phyloP scores from a whole-genome alignment of 352 stramenopile genomes.

The Aphanomyces cochlioides region DNA sequence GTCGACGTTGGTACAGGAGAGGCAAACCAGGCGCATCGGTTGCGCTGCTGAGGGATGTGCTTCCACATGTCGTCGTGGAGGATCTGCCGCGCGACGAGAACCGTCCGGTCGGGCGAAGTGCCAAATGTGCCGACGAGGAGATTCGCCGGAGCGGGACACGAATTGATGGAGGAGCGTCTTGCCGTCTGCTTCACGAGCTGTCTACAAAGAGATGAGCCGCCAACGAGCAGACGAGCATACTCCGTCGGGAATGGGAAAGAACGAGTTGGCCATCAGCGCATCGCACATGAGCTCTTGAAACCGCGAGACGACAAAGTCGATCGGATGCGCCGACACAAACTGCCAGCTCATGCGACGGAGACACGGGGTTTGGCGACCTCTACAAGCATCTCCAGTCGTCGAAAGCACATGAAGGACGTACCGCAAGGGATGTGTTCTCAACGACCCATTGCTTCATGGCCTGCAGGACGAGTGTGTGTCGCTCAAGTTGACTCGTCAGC shows the following conservation, averaged over 20 bases:
- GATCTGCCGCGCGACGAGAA: background rate
- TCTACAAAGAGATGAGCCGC: background rate
- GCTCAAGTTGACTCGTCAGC: background rate
- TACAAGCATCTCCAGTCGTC: background rate
- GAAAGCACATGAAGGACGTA: background rate
- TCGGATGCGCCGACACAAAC: background rate
- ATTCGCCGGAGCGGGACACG: background rate
- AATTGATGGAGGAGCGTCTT: background rate
- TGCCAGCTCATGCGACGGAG: background rate
- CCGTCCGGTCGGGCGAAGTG: background rate
- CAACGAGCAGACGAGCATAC: background rate
- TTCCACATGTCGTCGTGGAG: background rate
- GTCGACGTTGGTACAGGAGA: no score
- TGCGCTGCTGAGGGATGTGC: background rate
- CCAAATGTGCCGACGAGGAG: background rate
- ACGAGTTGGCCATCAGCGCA: constrained; percentile 8
- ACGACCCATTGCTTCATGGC: background rate
- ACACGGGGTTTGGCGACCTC: background rate
- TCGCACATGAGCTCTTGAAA: background rate
- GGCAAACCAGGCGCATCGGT: background rate
- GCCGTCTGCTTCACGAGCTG: background rate
- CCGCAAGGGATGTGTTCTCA: background rate
- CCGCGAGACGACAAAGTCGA: background rate
- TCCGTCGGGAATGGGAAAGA: background rate
- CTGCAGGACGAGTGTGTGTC: background rate